These are phyloP conservation scores for Fusarium sp. DNA, from an alignment of 2,329 filamentous ascomycete genomes.

Conservation along the genomic window DNA sequence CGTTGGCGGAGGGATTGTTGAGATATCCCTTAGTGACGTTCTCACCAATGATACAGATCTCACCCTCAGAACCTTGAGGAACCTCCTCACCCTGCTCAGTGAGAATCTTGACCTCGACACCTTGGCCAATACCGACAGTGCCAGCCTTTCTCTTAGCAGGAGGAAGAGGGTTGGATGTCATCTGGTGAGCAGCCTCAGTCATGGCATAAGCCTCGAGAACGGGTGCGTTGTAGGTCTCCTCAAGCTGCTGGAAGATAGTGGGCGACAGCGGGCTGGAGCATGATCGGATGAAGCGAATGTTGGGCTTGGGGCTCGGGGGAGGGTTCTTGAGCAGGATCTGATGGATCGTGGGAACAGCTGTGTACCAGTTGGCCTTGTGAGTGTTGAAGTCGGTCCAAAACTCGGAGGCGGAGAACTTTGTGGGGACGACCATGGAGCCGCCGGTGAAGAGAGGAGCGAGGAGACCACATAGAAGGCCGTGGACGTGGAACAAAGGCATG, in stretches of 20 bases:
- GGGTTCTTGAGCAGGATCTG: slow-evolving; percentile 85
- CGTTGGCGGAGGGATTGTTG: slow-evolving; percentile 83
- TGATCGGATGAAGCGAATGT: slow-evolving; percentile 87
- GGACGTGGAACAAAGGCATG: slow-evolving; percentile 92
- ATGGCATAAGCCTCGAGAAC: slow-evolving; percentile 93
- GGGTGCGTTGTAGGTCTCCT: slow-evolving; percentile 79
- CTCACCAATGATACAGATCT: slow-evolving; percentile 84
- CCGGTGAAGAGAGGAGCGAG: slow-evolving; percentile 80
- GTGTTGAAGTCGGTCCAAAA: slow-evolving; percentile 84
- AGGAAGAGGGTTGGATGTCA: slow-evolving; percentile 81
- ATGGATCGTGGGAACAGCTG: slow-evolving; percentile 91
- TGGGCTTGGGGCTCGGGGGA: slow-evolving; percentile 72
- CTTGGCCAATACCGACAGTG: slow-evolving; percentile 84
- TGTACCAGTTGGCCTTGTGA: slow-evolving; percentile 89
- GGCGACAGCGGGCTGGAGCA: slow-evolving; percentile 87
- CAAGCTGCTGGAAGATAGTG: slow-evolving; percentile 82
- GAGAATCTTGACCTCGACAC: slow-evolving; percentile 83
- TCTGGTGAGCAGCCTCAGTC: slow-evolving; percentile 89
- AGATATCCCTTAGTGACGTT: slow-evolving; percentile 89
- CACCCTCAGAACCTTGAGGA: slow-evolving; percentile 75
- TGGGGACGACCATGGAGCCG: slow-evolving; percentile 82
- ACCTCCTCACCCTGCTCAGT: slow-evolving; percentile 76
- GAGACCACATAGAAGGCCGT: slow-evolving; percentile 86
- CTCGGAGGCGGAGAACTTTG: slow-evolving; percentile 81
- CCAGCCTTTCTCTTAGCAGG: slow-evolving; percentile 80